Base-by-base conservation (phyloP, 2,329 filamentous ascomycete species). In the Colletotrichum graminicola region DNA sequence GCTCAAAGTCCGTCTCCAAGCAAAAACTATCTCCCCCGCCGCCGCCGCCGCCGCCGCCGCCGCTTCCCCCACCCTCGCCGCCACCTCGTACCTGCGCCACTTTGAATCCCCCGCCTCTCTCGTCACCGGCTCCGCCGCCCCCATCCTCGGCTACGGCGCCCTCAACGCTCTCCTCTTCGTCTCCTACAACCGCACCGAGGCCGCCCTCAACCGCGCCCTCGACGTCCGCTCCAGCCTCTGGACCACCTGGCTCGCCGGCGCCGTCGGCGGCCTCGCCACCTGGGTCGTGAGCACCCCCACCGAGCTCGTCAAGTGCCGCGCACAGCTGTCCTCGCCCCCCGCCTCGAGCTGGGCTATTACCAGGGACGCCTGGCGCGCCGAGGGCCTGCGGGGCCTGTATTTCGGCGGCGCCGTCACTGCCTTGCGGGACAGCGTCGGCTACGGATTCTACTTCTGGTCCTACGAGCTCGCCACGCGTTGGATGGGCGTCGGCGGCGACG, bases 371-470 rank as follows among this genome's bases (percentile, higher is more conserved):
- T 83, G 90, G 76, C 84, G 80, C 45, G 82, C 79, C 1, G 80
- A 85, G 64, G 89, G 92, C 5, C 85, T 94, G 4, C 85, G 86
- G 49, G 95, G 94, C 0, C 81, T 98, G 29, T 98, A 97, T 78
- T 88, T 91, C 73, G 95, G 94, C 26, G 95, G 95, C 26, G 85
- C 84, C 0, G 90, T 98, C 21, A 98, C 95, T 0, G 93, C 92
- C 64, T 79, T 95, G 51, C 87, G 95, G 61, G 95, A 98, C 81
- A 92, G 92, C 69, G 88, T 98, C 66, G 95, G 95, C n/a, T 98
- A 98, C 82, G 95, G 95, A 0, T 98, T 98, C 80, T 98, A 98
- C 79, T 98, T 98, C 80, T 97, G 93, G 93, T 92, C 92, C 1
- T 98, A 98, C 78, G 93, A 97, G 80, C 83, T 95, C 70, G 89